Base-by-base conservation (phyloP, 345 rosid species). In the Trapa incisa region DNA sequence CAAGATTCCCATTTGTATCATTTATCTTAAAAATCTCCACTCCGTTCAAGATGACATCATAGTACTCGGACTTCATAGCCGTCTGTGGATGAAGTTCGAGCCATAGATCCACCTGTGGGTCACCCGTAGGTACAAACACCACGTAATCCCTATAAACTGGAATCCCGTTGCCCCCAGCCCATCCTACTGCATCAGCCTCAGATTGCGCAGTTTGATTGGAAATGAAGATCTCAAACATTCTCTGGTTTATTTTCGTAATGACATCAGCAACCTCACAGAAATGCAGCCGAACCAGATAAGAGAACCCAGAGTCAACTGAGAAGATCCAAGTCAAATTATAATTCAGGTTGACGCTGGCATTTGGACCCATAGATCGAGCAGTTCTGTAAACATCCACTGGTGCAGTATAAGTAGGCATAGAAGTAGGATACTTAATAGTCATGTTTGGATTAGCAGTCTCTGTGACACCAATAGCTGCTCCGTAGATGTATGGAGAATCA, bases 271-370 rank as follows among this genome's bases (percentile, higher is more conserved):
- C 63, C 89, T 94, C 96, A 38, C 97, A 94, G 81, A 88, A 89
- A 73, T 94, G 96, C 37, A 94, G 95, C 84, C 99, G 87, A 36
- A 91, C 82, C 70, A 94, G 83, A 82, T 88, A 91, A 58, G 3
- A 41, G 72, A 94, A 94, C 14, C 89, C 89, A 5, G 96, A 74
- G 74, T 94, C 99, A 33, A 94, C 75, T 37, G 86, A 79, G 71
- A 94, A 87, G 66, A 89, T 50, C 99, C 97, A 94, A 16, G 96
- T 82, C 70, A 94, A 80, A 56, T 94, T 86, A 80, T 70, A 94
- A 68, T 87, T 84, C 70, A 54, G 0, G 61, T 86, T 94, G 71
- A 94, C 15, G 0, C 22, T 13, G 57, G 75, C 5, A 15, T 65
- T 37, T 0, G 89, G 89, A 65, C 99, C 97, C 97, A 91, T 91